A percentile compares a stretch with the other conserved stretches of the same genome.
Conservation (phyloP, 306 rosid species). For the Lotus japonicus region DNA sequence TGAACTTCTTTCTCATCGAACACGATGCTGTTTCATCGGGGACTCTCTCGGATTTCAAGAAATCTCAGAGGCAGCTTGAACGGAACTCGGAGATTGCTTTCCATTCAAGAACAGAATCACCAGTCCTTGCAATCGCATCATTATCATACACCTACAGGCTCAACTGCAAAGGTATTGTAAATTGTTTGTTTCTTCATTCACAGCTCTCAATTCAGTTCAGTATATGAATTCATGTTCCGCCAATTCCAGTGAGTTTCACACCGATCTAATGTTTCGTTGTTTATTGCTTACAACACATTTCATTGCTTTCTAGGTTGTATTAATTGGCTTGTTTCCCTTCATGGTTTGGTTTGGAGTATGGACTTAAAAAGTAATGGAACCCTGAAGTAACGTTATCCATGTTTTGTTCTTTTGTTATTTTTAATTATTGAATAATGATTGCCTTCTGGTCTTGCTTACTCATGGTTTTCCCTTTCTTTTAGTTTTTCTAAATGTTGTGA, state of each 20-base stretch:
- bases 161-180: slow-evolving; percentile 47
- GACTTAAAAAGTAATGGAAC: too few relatives aligned
- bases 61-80: slow-evolving; percentile 35
- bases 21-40: slow-evolving; percentile 27
- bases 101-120: slow-evolving; percentile 23
- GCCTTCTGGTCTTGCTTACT: background rate
- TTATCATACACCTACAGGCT: slow-evolving; percentile 15
- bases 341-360: too few relatives aligned
- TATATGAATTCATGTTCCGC: background rate
- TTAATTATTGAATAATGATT: background rate
- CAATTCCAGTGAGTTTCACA: background rate
- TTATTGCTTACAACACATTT: background rate
- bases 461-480: background rate
- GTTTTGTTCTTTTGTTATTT: background rate
- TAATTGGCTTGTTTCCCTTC: background rate
- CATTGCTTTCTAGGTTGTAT: background rate
- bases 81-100: slow-evolving; percentile 36
- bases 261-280: background rate
- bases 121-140: slow-evolving; percentile 7
- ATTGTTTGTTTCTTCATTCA: background rate
- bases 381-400: too few relatives aligned
- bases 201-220: background rate
- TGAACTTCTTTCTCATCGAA: background rate
- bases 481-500: too few relatives aligned
- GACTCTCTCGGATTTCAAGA: slow-evolving; percentile 39